Evolutionary conservation across 768 basidiomycete species (phyloP), one percentile per base, ranked within the genome.

Genomic region (Serendipita sp.): DNA sequence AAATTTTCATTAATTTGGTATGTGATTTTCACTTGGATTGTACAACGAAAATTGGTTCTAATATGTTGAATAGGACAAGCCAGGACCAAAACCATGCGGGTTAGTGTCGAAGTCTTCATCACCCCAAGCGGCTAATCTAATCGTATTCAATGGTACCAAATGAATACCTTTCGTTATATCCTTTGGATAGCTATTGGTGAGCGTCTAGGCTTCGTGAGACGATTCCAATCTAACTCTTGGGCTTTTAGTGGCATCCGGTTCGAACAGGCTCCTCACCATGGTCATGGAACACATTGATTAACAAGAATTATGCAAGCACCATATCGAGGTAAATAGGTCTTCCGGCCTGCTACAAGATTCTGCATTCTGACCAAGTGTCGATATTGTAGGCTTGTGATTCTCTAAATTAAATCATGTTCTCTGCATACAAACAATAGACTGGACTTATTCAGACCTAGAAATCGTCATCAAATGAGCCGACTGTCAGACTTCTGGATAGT

Each of bases 1-100:
- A 92, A 77, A 84, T 98, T 64, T 98, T 82, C 70, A 92, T 99
- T 72, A 98, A 98, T 76, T 72, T 99, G 71, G 93, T 92, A 68
- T 64, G 88, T 75, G 3, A 61, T 42, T 51, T 16, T 42, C 26
- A 22, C 41, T 43, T 16, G 41, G 66, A 43, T 16, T 31, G 24
- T 42, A 42, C 50, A 28, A 16, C 48, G 26, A 38, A 38, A 3
- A 56, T 13, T 3, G 50, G 42, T 58, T 65, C 58, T 50, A 62
- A 66, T 61, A 20, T 43, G 22, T 64, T 22, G 61, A 20, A n/a
- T 64, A 92, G 90, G 92, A 98, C 77, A 83, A 90, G 74, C 84
- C 88, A 62, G 88, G 90, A 64, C 81, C 91, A 70, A 84, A 82
- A 66, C 73, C 89, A 60, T 97, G 93, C 77, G 93, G 93, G 89